Percentiles rank a stretch among this genome's conserved stretches.
Evolutionary conservation across 768 basidiomycete genomes (phyloP).

Genomic region (Tylopilus vinaceipallidus): DNA sequence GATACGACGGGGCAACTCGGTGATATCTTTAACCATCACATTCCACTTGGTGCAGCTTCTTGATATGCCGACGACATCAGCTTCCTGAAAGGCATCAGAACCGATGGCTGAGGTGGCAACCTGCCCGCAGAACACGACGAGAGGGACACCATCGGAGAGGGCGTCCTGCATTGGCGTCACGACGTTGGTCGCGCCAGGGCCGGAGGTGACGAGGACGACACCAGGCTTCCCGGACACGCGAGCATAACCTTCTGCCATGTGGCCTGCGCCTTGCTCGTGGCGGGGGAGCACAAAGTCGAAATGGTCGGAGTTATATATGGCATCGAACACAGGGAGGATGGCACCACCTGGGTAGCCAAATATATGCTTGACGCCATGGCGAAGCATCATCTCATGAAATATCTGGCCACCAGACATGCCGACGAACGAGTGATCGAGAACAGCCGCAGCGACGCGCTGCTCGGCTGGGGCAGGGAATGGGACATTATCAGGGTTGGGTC

Average conservation of each 20-base stretch:
- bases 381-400: conserved; percentile 99
- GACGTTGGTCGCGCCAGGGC: conserved; percentile 97
- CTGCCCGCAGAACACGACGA: conserved; percentile 95
- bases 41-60: conserved; percentile 99
- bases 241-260: conserved; percentile 99
- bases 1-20: conserved; percentile 91
- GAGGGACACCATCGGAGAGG: conserved; percentile 87
- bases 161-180: conserved; percentile 99
- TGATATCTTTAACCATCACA: conserved; percentile 97
- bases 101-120: conserved; percentile 99
- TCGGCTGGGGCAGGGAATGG: conserved; percentile 35
- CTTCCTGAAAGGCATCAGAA: conserved; percentile 99
- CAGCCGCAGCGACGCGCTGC: conserved; percentile 43
- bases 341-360: conserved; percentile 99
- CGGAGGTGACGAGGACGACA: conserved; percentile 96
- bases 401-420: conserved; percentile 96
- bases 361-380: conserved; percentile 93
- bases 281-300: conserved; percentile 95
- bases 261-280: conserved; percentile 97
- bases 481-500: conserved; percentile 39
- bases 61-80: conserved; percentile 95
- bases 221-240: conserved; percentile 97
- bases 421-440: conserved; percentile 81
- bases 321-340: conserved; percentile 99
- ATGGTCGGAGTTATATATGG: conserved; percentile 93